Conservation (phyloP, 495 filamentous ascomycete species). For the Pseudotulostoma volvatum region DNA sequence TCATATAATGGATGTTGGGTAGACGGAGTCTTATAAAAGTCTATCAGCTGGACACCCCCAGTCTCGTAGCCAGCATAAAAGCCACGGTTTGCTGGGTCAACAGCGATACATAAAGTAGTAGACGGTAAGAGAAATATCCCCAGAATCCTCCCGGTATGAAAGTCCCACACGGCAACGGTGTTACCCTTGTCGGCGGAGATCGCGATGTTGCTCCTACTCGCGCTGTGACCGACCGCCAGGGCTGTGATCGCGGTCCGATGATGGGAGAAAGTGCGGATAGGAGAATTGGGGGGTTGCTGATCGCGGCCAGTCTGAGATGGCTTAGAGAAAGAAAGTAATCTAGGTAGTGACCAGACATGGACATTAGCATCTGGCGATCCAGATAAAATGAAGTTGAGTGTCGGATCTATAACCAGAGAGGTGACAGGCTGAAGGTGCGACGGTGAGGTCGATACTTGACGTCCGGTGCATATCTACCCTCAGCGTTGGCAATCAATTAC, state of each 20-base stretch:
- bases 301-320: slow-evolving; percentile 16
- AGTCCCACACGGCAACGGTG: slow-evolving; percentile 79
- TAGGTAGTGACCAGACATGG: slow-evolving; percentile 71
- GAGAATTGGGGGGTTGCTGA: slow-evolving; percentile 31
- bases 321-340: slow-evolving; percentile 50
- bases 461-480: slow-evolving; percentile 69
- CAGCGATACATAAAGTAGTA: slow-evolving; percentile 50
- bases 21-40: slow-evolving; percentile 48
- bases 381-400: slow-evolving; percentile 64
- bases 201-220: slow-evolving; percentile 53
- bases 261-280: slow-evolving; percentile 52
- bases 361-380: slow-evolving; percentile 80
- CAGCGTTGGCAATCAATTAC: too few species aligned
- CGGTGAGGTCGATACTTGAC: slow-evolving; percentile 71
- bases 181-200: slow-evolving; percentile 67
- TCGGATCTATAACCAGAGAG: slow-evolving; percentile 52
- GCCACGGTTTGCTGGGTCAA: slow-evolving; percentile 74
- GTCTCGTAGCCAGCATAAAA: slow-evolving; percentile 73
- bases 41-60: slow-evolving; percentile 63
- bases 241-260: slow-evolving; percentile 67
- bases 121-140: slow-evolving; percentile 64
- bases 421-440: slow-evolving; percentile 79
- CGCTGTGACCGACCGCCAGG: slow-evolving; percentile 48
- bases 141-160: slow-evolving; percentile 53
- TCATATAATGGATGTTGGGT: slow-evolving; percentile 38